Percentiles rank a stretch among this genome's conserved stretches.
Conservation (phyloP, 2,329 filamentous ascomycete genomes). For the Huntiella moniliformis region DNA sequence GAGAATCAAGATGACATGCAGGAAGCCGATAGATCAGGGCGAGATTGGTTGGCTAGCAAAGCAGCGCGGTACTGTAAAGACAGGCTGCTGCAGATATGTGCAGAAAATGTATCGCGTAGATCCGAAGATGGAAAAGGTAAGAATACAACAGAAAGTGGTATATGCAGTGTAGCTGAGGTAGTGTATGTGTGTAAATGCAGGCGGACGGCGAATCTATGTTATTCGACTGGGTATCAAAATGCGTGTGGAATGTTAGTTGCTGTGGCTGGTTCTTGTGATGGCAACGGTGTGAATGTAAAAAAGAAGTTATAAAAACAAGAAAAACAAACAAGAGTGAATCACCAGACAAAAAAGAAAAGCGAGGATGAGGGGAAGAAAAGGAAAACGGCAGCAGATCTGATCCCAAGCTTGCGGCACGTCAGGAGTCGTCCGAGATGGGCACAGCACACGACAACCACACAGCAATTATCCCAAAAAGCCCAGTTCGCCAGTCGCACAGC, state of each 20-base stretch:
- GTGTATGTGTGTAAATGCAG: conserved; percentile 1
- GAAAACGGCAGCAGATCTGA: conserved; percentile 3
- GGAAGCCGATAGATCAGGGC: background rate
- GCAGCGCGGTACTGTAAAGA: too few species aligned
- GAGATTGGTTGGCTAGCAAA: too few species aligned
- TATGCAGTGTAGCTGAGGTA: conserved; percentile 1
- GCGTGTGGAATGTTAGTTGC: too few species aligned
- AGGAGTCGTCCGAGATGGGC: conserved; percentile 8
- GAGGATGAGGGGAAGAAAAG: conserved; percentile 3
- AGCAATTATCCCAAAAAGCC: background rate
- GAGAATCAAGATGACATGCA: background rate
- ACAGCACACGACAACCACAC: conserved; percentile 1
- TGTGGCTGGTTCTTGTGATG: too few species aligned
- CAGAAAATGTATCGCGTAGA: background rate
- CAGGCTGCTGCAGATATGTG: too few species aligned
- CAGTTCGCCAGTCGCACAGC: conserved; percentile 1
- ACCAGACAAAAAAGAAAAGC: conserved; percentile 4
- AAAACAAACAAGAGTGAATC: background rate
- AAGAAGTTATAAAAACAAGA: conserved; percentile 4
- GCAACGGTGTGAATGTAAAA: background rate
- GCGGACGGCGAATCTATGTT: background rate
- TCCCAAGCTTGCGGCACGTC: conserved; percentile 9
- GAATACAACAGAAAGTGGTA: background rate
- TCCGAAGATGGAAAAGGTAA: background rate
- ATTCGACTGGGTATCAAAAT: too few species aligned